phyloP scores from a whole-genome alignment of 2,329 filamentous ascomycete genomes.

The Neofusicoccum umdonicola region DNA sequence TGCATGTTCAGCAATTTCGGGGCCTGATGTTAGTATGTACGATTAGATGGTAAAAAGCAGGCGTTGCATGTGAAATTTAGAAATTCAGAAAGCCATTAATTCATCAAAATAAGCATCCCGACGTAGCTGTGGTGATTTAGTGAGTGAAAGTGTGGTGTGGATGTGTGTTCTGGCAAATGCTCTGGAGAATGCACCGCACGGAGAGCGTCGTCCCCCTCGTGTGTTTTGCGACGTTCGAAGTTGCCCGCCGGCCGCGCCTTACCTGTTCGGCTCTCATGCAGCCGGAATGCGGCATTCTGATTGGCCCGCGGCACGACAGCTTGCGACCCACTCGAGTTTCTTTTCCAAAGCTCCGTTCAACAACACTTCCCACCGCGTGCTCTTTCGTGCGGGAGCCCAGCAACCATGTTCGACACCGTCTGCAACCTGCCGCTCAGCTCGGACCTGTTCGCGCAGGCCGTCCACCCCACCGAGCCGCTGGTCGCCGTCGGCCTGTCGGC shows the following conservation, averaged over 20 bases:
- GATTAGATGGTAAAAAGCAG: background rate
- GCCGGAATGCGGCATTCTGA: background rate
- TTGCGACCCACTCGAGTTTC: background rate
- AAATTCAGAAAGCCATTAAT: background rate
- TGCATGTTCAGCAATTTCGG: background rate
- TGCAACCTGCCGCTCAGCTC: conserved; percentile 82
- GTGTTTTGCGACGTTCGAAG: background rate
- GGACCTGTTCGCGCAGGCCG: conserved; percentile 83
- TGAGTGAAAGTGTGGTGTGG: background rate
- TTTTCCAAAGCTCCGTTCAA: background rate
- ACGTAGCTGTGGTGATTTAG: no score
- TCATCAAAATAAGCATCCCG: background rate
- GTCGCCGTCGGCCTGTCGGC: conserved; percentile 81
- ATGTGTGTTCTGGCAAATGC: background rate
- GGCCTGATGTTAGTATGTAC: background rate
- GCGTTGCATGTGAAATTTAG: background rate
- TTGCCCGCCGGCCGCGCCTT: background rate
- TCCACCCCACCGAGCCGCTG: conserved; percentile 81
- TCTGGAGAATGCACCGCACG: no score
- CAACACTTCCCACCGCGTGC: background rate
- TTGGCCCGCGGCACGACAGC: background rate
- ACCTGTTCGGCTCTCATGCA: background rate
- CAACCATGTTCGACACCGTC: conserved; percentile 79
- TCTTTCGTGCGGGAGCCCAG: background rate
- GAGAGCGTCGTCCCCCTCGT: no score